These are phyloP conservation scores for Brassica carinata DNA, from an alignment of 345 rosid genomes.

Conservation along the genomic window DNA sequence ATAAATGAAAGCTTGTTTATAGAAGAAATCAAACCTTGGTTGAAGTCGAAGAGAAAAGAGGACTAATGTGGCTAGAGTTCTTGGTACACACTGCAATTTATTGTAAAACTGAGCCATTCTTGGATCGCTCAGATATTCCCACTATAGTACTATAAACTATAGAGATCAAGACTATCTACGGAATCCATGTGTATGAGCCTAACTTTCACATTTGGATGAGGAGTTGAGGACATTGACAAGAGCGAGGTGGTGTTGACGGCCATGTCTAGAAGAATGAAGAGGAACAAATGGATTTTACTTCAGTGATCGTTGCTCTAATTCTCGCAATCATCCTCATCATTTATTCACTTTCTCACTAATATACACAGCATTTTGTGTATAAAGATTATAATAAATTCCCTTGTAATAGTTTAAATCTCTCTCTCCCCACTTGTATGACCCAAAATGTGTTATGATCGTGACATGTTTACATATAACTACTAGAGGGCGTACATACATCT, in stretches of 20 bases:
- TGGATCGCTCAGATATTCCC: neutral
- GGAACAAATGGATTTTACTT: neutral
- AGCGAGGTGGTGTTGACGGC: neutral
- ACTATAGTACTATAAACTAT: neutral
- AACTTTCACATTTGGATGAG: neutral
- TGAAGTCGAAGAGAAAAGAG: neutral
- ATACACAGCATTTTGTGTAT: neutral
- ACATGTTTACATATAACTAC: neutral
- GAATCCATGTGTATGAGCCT: neutral
- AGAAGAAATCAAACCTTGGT: neutral
- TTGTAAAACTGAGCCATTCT: neutral
- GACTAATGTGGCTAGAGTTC: neutral
- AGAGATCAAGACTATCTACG: neutral
- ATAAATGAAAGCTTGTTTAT: neutral
- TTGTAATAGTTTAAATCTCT: neutral
- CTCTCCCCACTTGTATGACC: neutral
- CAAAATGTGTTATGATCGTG: neutral
- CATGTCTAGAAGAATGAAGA: neutral
- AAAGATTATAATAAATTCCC: neutral
- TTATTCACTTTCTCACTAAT: neutral
- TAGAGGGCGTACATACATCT: neutral
- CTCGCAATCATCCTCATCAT: neutral
- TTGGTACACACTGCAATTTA: neutral
- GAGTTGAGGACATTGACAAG: neutral
- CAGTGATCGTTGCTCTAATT: neutral